Base-by-base conservation (phyloP, 2,329 filamentous ascomycete species). In the Sporothrix brunneoviolacea region DNA sequence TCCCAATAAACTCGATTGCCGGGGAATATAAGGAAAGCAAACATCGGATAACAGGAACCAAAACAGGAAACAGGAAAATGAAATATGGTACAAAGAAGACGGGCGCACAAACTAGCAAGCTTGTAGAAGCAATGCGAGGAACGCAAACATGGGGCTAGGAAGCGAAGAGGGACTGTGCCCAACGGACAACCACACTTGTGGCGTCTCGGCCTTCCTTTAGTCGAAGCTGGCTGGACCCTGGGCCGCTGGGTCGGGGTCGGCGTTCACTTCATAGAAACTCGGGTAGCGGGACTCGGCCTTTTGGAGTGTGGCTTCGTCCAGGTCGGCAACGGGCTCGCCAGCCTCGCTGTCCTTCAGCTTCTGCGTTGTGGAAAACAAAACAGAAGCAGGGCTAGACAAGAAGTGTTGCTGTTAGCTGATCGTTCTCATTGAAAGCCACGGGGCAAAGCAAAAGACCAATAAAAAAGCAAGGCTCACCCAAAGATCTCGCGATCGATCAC, bases 401-500 rank as follows among this genome's bases (percentile, higher is more conserved):
- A 56, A 5, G 24, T 28, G 5, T 28, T 28, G 24, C 10, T 16
- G 50, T 56, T 48, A 56, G 52, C 45, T 45, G 24, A 18, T 13
- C 6, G 36, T 38, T 18, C 41, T 30, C 10, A 7, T n/a, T 30
- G 28, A 41, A 9, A 19, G 41, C 19, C 16, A 21, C 24, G 8
- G 3, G 13, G 13, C 9, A 12, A 3, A 16, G 4, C 18, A 30
- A 19, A 4, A 22, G 15, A 22, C 7, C 7, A 32, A 19, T 9
- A 28, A 27, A 51, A 28, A 35, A 24, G 1, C 27, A 10, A 9
- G 8, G 63, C 80, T 67, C 71, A 84, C 82, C 93, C 93, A 65
- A 94, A 93, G 53, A 96, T 80, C 65, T 95, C 87, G 38, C 83
- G 80, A 64, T 98, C 91, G 32, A 97, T 72, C 53, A 77, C 72